Evolutionary conservation across 108 stramenopile species (phyloP).

Genomic region (Fragilariopsis cylindrus): DNA sequence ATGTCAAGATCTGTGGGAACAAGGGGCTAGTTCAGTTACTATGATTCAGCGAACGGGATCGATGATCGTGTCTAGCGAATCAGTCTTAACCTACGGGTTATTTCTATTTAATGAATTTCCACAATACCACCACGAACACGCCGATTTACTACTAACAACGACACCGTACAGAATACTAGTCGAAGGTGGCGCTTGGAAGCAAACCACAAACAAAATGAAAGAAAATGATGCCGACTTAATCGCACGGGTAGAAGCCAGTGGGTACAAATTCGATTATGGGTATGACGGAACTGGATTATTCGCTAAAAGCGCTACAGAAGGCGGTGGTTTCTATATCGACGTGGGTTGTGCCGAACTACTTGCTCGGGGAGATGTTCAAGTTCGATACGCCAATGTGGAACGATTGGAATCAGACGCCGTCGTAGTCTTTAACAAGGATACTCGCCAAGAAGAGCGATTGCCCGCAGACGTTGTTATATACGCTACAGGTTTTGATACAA

Average conservation of each 20-base stretch:
- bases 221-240: conserved; percentile 19
- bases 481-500: conserved; percentile 39
- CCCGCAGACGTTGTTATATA: conserved; percentile 37
- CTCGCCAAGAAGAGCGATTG: conserved; percentile 10
- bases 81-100: conserved; percentile 21
- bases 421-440: conserved; percentile 19
- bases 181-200: conserved; percentile 18
- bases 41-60: conserved; percentile 27
- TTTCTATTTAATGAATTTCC: conserved; percentile 24
- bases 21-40: conserved; percentile 22
- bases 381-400: conserved; percentile 23
- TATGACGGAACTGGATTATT: conserved; percentile 36
- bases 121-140: conserved; percentile 30
- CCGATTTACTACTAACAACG: conserved; percentile 27
- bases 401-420: conserved; percentile 28
- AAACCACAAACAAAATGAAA: conserved; percentile 28
- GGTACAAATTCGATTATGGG: conserved; percentile 35
- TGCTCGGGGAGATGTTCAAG: conserved; percentile 19
- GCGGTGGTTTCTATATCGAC: conserved; percentile 38
- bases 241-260: conserved; percentile 9
- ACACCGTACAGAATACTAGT: conserved; percentile 25
- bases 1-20: conserved; percentile 34
- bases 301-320: conserved; percentile 30
- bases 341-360: conserved; percentile 34
- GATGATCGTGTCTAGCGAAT: conserved; percentile 22